Base-by-base conservation (phyloP, 805 yeast species). In the Starmerella potacharoeniae region DNA sequence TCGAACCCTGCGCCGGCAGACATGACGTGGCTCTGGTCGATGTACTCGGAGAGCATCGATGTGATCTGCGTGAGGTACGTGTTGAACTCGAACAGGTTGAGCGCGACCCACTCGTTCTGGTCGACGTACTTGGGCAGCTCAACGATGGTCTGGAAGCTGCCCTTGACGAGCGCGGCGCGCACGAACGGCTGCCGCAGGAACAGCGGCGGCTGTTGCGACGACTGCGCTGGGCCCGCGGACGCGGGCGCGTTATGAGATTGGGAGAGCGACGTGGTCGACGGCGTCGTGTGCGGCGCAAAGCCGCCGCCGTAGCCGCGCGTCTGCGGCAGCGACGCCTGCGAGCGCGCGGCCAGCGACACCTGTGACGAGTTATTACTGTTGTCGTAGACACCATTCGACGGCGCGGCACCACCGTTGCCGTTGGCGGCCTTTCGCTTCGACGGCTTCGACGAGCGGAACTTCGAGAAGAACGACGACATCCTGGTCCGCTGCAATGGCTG, bases 51-150 rank as follows among this genome's bases (percentile, higher is more conserved):
- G 45, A 93, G 78, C n/a, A 89, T 85, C 1, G 93, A 95, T 67
- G 87, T 89, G 64, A 91, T 89, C 66, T 86, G 93, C 62, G 86
- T 84, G 55, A 93, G 70, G 65, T 87, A 88, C 50, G 85, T 84
- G 72, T 83, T 88, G 61, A 87, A 79, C 69, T 93, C 98, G 69
- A 90, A 90, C 6, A 87, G 81, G 68, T 89, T 93, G 54, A 93
- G 77, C 1, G 97, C 96, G 16, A 93, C 75, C 99, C 99, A 93
- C 68, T 93, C 99, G 54, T 89, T 86, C 57, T 80, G 77, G 65
- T 93, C 97, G 11, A 95, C 97, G 66, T 91, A 91, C 66, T 87
- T 88, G 17, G 99, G 98, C 28, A 88, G 74, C 66, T 87, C 95
- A 0, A 93, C 97, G 60, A 93, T 93, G 1, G 98, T 90, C 65